phyloP scores from a whole-genome alignment of 331 rosid species.

The Prunus yedoensis region DNA sequence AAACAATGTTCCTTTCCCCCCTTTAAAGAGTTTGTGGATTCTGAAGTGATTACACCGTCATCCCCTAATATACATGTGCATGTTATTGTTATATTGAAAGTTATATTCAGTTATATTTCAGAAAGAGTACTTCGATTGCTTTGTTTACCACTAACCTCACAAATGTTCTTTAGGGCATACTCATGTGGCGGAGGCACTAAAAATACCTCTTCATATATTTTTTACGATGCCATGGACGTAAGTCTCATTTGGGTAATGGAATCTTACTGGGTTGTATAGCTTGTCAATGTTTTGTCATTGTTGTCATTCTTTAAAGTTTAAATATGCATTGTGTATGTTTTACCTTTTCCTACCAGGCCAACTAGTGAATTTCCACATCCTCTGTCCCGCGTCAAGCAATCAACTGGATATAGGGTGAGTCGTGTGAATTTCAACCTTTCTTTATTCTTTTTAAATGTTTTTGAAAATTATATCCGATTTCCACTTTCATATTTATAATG shows the following conservation, averaged over 20 bases:
- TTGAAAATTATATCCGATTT: background rate
- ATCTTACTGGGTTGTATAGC: conserved; percentile 32
- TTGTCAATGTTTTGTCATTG: conserved; percentile 6
- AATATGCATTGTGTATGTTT: conserved; percentile 26
- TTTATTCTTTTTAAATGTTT: background rate
- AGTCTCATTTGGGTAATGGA: conserved; percentile 60
- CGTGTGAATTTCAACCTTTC: conserved; percentile 17
- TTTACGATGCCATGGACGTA: conserved; percentile 99
- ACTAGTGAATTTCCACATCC: conserved; percentile 98
- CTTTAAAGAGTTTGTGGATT: background rate
- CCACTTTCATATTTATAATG: conserved; percentile 16
- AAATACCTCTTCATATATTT: conserved; percentile 87
- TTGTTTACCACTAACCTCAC: conserved; percentile 26
- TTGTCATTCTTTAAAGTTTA: conserved; percentile 22
- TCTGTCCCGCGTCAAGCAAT: conserved; percentile 93
- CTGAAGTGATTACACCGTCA: background rate
- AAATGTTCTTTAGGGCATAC: conserved; percentile 69
- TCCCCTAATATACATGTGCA: background rate
- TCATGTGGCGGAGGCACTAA: conserved; percentile 96
- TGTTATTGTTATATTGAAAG: background rate
- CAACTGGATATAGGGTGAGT: conserved; percentile 86
- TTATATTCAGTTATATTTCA: background rate
- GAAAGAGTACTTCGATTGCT: background rate
- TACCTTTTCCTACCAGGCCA: conserved; percentile 59
- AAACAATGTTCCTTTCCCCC: background rate